Base-by-base conservation (phyloP, 148 eudicot genomes). In the Arctostaphylos glauca region DNA sequence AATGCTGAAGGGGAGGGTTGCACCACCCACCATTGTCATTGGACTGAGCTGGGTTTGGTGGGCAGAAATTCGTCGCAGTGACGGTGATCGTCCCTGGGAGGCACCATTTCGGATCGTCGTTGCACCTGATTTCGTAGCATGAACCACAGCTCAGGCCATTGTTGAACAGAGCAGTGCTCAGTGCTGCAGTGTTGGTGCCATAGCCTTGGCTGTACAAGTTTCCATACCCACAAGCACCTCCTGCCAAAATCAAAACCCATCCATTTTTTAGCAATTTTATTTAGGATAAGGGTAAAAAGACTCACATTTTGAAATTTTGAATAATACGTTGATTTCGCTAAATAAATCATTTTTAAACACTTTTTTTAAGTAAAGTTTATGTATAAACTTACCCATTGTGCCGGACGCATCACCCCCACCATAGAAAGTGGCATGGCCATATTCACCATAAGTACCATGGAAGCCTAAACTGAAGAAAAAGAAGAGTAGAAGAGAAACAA, bases 371-470 rank as follows among this genome's bases (percentile, higher is more conserved):
- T 3, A 14, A 66, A 10, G 71, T 66, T 66, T 66, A 14, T 0
- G 16, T 1, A 56, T 10, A 2, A 5, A 10, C 91, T 50, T 90
- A 95, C 98, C 98, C 98, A 95, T 95, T 31, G 98, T 95, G 84
- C 98, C 98, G 10, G 97, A 88, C 0, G 97, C 98, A 82, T 95
- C 98, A 59, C 96, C 91, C 9, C 98, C 98, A 44, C 97, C 98
- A 19, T 95, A 95, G 85, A 95, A 95, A 50, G 98, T 95, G 52
- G 97, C 98, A 88, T 95, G 98, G 25, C 71, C 92, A 53, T 88
- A 86, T 70, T 85, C 88, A 59, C 66, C 88, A 58, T 74, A 89
- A 43, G 81, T 21, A 5, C 75, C 88, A 3, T 66, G 58, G 50
- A 90, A 68, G 85, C 84, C 79, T 19, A 88, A 46, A 55, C 72